Base-by-base conservation (phyloP, 2,329 filamentous ascomycete genomes). In the Penicillium sp. region DNA sequence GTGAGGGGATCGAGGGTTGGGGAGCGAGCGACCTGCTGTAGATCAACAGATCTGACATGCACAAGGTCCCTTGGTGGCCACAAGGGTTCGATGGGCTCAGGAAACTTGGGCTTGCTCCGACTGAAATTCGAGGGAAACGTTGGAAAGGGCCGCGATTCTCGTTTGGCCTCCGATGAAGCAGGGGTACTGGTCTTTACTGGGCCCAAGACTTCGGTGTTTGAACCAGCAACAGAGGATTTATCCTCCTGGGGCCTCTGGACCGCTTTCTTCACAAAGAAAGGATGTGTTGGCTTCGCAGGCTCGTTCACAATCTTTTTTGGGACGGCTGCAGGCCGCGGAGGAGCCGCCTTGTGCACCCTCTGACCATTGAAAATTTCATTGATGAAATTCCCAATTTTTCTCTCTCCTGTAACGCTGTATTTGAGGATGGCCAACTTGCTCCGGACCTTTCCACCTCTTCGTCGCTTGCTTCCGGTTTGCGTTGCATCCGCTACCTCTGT, bases 211-310 rank as follows among this genome's bases (percentile, higher is more conserved):
- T 42, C 25, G 11, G 33, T 8, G 11, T 27, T 20, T 3, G 50
- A 48, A 39, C 42, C 30, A 9, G 27, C 16, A 10, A 46, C 24
- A 41, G 35, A 16, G 6, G 25, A 11, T 4, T 4, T 39, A 10
- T 45, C 38, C 13, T 24, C 8, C 5, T 60, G 55, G 0, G 51
- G 5, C 20, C 62, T 65, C 25, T 54, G 66, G 8, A 70, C 67
- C 6, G 75, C 20, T 59, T 85, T 88, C 5, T 80, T 82, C 14
- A 79, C 65, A 63, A 91, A 91, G 64, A 91, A 89, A 0, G 88
- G 87, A 69, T 91, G 85, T 0, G 82, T 80, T 1, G 75, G 60
- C 61, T 81, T 84, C 6, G 68, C 59, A 39, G 70, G 61, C 49
- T 60, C 46, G 13, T 62, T 61, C 42, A 28, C 45, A 9, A n/a